phyloP scores from a whole-genome alignment of 2,329 filamentous ascomycete genomes.

The Keithomyces neogunnii region DNA sequence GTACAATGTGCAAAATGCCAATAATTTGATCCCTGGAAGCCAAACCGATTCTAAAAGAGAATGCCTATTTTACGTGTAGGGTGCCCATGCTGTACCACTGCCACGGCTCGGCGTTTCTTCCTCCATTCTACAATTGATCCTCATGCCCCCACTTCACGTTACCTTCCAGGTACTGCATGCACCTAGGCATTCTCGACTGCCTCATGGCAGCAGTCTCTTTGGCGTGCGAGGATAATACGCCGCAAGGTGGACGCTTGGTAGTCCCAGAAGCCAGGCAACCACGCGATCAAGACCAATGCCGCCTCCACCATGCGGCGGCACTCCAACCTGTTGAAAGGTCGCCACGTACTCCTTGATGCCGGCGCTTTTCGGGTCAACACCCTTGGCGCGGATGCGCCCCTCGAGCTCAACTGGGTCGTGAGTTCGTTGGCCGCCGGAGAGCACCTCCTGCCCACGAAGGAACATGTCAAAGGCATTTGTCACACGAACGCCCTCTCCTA shows the following conservation, averaged over 20 bases:
- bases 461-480: slow-evolving; percentile 75
- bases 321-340: slow-evolving; percentile 36
- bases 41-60: no score
- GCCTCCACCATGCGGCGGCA: slow-evolving; percentile 8
- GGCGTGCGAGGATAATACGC: slow-evolving; percentile 52
- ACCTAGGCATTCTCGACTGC: neutral
- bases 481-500: slow-evolving; percentile 47
- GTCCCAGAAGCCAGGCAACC: slow-evolving; percentile 41
- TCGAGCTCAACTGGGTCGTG: slow-evolving; percentile 71
- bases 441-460: slow-evolving; percentile 85
- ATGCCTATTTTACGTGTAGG: no score
- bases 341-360: slow-evolving; percentile 88
- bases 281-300: slow-evolving; percentile 10
- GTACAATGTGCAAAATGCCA: no score
- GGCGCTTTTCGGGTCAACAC: slow-evolving; percentile 64
- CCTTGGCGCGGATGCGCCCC: slow-evolving; percentile 67
- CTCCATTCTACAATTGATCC: neutral
- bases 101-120: neutral
- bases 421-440: slow-evolving; percentile 87
- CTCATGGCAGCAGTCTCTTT: slow-evolving; percentile 47
- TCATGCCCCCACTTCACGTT: neutral
- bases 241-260: slow-evolving; percentile 51
- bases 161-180: neutral
- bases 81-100: no score
- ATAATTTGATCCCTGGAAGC: no score